phyloP scores from a whole-genome alignment of 805 yeast genomes.

The Jamesozyma rosinii region DNA sequence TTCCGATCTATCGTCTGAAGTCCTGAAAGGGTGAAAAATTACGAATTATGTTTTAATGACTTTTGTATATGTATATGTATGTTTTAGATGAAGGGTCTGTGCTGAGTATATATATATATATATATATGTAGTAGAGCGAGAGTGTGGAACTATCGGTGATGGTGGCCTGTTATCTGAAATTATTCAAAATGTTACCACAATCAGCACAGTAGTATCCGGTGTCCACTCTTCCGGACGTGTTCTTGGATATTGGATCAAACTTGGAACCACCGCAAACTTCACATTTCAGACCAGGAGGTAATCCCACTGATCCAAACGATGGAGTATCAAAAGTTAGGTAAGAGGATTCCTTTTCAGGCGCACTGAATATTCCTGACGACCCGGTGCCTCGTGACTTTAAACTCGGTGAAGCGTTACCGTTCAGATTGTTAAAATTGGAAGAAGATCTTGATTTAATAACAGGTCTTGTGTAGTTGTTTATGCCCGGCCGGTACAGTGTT shows the following conservation, averaged over 20 bases:
- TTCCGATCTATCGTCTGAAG: too few species aligned
- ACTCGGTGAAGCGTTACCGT: neutral
- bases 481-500: neutral
- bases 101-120: too few species aligned
- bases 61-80: too few species aligned
- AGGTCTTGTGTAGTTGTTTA: neutral
- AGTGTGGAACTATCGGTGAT: too few species aligned
- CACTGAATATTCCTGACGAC: neutral
- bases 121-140: too few species aligned
- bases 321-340: neutral
- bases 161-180: constrained; percentile 9
- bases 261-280: constrained; percentile 10
- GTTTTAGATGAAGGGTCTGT: too few species aligned
- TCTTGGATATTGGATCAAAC: constrained; percentile 8
- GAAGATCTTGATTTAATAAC: constrained; percentile 1
- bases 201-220: constrained; percentile 9
- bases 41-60: too few species aligned
- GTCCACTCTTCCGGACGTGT: constrained; percentile 1
- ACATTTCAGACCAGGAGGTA: constrained; percentile 6
- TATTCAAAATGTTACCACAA: constrained; percentile 14
- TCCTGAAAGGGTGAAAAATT: too few species aligned
- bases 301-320: neutral
- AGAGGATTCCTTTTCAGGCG: neutral
- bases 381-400: neutral
- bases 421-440: neutral